Evolutionary conservation across 164 flowering plant species (phyloP).

Genomic region (Magnolia changhungtana): DNA sequence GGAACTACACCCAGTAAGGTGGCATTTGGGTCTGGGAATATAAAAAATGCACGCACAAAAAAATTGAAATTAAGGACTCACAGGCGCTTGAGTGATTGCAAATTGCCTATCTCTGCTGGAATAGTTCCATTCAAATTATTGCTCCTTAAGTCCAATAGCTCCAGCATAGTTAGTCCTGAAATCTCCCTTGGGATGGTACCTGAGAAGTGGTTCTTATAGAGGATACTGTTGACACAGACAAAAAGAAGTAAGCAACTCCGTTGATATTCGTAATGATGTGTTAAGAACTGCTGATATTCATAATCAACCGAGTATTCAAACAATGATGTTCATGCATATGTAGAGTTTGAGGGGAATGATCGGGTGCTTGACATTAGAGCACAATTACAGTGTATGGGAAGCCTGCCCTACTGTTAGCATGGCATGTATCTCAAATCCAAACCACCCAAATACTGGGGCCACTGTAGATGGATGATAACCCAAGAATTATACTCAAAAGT

Average conservation of each 20-base stretch:
- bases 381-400: background rate
- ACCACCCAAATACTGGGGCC: too few relatives aligned
- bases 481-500: too few relatives aligned
- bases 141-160: constrained; percentile 65
- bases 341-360: background rate
- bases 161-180: constrained; percentile 49
- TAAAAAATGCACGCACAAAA: background rate
- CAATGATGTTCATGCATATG: background rate
- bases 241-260: background rate
- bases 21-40: background rate
- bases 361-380: background rate
- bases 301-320: background rate
- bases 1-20: constrained; percentile 9
- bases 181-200: constrained; percentile 77
- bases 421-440: too few relatives aligned
- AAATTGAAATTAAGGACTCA: constrained; percentile 34
- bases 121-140: constrained; percentile 64
- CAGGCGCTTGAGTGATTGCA: constrained; percentile 59
- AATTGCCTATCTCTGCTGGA: constrained; percentile 59
- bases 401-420: too few relatives aligned
- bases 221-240: constrained; percentile 38
- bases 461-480: too few relatives aligned
- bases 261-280: background rate
- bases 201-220: constrained; percentile 57
- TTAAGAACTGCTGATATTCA: background rate